Evolutionary conservation across 1,284 basidiomycete genomes (phyloP).

Genomic region (Ceratobasidium sp.): DNA sequence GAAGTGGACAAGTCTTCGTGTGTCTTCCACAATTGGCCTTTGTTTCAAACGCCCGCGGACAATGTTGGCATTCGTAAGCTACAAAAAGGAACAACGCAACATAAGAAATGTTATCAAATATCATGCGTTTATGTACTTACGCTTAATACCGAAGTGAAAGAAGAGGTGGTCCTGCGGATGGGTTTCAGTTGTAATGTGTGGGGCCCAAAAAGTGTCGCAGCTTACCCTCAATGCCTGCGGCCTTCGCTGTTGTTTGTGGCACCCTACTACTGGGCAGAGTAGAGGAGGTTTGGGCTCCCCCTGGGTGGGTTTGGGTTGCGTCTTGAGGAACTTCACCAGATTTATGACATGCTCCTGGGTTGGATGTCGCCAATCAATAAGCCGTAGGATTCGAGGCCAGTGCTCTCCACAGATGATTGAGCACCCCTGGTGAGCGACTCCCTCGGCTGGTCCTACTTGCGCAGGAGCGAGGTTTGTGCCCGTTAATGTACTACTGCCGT

Average conservation of each 20-base stretch:
- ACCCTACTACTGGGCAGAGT: conserved; percentile 4
- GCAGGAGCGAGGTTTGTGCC: neutral
- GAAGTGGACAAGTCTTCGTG: no score
- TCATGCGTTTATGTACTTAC: neutral
- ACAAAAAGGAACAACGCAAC: no score
- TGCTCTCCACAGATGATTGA: neutral
- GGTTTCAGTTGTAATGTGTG: neutral
- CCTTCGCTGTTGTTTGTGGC: neutral
- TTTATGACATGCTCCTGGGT: neutral
- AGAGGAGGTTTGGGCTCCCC: neutral
- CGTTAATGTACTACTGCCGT: no score
- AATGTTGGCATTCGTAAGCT: neutral
- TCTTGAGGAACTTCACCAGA: conserved; percentile 1
- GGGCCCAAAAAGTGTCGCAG: neutral
- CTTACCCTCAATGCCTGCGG: conserved; percentile 29
- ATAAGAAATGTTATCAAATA: neutral
- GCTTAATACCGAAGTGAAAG: conserved; percentile 19
- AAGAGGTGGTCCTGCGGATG: conserved; percentile 27
- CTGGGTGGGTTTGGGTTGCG: neutral
- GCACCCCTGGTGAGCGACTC: neutral
- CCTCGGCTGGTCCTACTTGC: neutral
- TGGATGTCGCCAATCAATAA: neutral
- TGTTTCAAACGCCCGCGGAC: no score
- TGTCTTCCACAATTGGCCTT: no score
- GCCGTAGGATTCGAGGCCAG: neutral